Conservation (phyloP, 495 filamentous ascomycete species). For the Peziza echinospora region DNA sequence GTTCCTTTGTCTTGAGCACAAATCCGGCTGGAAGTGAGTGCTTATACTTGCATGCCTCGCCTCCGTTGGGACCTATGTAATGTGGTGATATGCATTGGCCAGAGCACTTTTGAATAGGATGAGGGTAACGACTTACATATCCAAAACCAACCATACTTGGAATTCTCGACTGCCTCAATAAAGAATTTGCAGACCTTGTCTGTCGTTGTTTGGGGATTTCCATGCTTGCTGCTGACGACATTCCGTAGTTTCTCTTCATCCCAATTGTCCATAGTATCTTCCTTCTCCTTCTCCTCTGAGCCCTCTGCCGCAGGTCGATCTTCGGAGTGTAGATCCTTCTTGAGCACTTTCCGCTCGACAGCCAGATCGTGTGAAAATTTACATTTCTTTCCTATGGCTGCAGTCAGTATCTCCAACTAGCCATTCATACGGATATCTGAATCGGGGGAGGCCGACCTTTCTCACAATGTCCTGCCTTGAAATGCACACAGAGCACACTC, state of each 20-base stretch:
- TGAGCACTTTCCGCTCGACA: slow-evolving; percentile 73
- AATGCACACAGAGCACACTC: slow-evolving; percentile 90
- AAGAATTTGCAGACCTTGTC: slow-evolving; percentile 99
- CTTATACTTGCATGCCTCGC: slow-evolving; percentile 95
- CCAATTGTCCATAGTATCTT: slow-evolving; percentile 87
- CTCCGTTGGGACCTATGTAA: slow-evolving; percentile 51
- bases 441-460: slow-evolving; percentile 33
- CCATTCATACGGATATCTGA: no score
- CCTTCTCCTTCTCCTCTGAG: slow-evolving; percentile 61
- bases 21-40: slow-evolving; percentile 93
- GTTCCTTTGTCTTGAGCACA: slow-evolving; percentile 92
- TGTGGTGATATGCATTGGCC: neutral
- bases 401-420: slow-evolving; percentile 1
- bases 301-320: slow-evolving; percentile 43
- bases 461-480: slow-evolving; percentile 89
- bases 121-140: slow-evolving; percentile 28
- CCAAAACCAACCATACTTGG: slow-evolving; percentile 99
- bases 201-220: slow-evolving; percentile 85
- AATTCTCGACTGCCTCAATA: slow-evolving; percentile 91
- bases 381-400: slow-evolving; percentile 48
- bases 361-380: slow-evolving; percentile 89
- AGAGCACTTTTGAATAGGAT: neutral
- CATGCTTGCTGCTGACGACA: slow-evolving; percentile 86
- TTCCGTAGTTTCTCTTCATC: slow-evolving; percentile 86
- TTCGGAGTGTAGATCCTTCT: slow-evolving; percentile 83